Percentiles rank a stretch among this genome's conserved stretches.
phyloP scores from a whole-genome alignment of 257 asterid species.

The Jacaranda copaia region DNA sequence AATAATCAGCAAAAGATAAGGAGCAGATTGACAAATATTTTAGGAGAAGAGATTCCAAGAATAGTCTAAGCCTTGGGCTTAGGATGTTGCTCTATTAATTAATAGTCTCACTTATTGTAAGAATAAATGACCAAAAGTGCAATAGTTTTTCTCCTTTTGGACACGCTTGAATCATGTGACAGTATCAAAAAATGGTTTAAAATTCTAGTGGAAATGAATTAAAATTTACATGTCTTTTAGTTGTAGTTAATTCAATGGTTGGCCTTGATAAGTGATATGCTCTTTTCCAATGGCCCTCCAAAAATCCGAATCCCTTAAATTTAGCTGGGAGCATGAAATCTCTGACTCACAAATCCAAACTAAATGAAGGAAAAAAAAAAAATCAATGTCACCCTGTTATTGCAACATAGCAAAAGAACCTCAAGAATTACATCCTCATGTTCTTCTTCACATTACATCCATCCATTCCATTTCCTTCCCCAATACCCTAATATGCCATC shows the following conservation, averaged over 20 bases:
- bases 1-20: too few species aligned
- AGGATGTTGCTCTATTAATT: too few species aligned
- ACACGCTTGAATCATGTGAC: too few species aligned
- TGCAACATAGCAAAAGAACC: constrained; percentile 6
- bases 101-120: too few species aligned
- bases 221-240: neutral
- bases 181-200: too few species aligned
- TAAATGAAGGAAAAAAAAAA: neutral
- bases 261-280: constrained; percentile 2
- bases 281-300: constrained; percentile 7
- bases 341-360: neutral
- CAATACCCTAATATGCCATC: neutral
- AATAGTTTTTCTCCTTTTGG: too few species aligned
- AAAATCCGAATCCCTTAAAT: constrained; percentile 23
- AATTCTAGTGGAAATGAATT: too few species aligned
- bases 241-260: constrained; percentile 10
- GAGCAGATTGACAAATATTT: too few species aligned
- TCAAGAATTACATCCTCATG: neutral
- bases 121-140: too few species aligned
- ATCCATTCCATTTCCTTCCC: neutral
- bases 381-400: neutral
- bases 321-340: neutral
- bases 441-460: neutral
- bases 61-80: too few species aligned
- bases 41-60: too few species aligned